Percentiles rank a stretch among this genome's conserved stretches.
phyloP scores from a whole-genome alignment of 2,329 filamentous ascomycete genomes.

The Fusarium sp. region DNA sequence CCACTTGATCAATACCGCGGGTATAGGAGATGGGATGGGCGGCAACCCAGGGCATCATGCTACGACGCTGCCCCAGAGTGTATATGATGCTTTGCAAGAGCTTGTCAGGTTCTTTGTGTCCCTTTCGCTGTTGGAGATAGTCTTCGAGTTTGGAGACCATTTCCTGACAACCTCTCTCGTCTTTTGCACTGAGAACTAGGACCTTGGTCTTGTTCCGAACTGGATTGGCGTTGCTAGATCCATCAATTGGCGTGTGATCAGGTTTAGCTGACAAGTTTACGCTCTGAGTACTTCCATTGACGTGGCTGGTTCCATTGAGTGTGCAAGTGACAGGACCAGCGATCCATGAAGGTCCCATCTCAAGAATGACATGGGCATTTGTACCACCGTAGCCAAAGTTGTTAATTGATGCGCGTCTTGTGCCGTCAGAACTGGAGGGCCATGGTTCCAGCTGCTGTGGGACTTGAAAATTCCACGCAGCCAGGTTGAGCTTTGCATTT shows the following conservation, averaged over 20 bases:
- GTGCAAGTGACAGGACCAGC: neutral
- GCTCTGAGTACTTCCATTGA: neutral
- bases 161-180: neutral
- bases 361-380: neutral
- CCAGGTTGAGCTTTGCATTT: neutral
- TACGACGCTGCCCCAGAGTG: neutral
- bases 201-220: neutral
- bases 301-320: neutral
- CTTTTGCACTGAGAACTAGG: neutral
- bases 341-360: neutral
- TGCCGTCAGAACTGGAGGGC: neutral
- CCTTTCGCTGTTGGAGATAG: neutral
- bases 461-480: neutral
- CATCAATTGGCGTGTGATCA: neutral
- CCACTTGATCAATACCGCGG: neutral
- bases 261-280: too few relatives aligned
- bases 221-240: neutral
- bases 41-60: neutral
- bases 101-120: neutral
- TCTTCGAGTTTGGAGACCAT: neutral
- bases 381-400: neutral
- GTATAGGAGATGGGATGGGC: neutral
- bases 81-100: neutral
- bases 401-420: neutral
- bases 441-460: neutral